Percentiles rank a stretch among this genome's conserved stretches.
phyloP scores from a whole-genome alignment of 805 yeast species.

The Sugiyamaella lignohabitans region DNA sequence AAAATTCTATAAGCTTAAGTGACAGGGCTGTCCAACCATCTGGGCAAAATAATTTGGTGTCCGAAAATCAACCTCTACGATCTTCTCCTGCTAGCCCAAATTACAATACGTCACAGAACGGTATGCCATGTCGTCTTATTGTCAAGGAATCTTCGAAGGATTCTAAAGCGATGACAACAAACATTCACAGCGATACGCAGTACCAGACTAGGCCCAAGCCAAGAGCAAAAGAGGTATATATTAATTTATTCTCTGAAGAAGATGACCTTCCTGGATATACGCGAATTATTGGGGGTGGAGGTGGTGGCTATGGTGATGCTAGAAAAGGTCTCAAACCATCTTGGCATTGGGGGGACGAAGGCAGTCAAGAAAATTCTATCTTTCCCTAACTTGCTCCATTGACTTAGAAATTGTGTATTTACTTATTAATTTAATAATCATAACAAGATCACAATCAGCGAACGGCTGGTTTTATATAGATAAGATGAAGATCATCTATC shows the following conservation, averaged over 20 bases:
- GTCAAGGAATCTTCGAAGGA: conserved; percentile 17
- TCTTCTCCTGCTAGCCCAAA: conserved; percentile 12
- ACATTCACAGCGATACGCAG: too few species aligned
- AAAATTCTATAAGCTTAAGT: background rate
- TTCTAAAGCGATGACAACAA: conserved; percentile 18
- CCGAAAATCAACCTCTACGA: background rate
- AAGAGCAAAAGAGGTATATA: background rate
- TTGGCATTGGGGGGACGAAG: conserved; percentile 5
- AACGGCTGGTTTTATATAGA: too few species aligned
- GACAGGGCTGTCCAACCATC: conserved; percentile 2
- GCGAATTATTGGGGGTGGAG: conserved; percentile 16
- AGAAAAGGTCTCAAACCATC: conserved; percentile 9
- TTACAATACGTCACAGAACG: conserved; percentile 14
- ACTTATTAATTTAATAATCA: too few species aligned
- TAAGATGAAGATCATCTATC: too few species aligned
- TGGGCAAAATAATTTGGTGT: background rate
- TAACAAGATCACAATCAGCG: too few species aligned
- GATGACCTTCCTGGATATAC: conserved; percentile 5
- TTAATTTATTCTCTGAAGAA: conserved; percentile 11
- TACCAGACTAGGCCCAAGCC: conserved; percentile 5
- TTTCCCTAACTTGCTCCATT: too few species aligned
- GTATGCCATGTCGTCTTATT: conserved; percentile 16
- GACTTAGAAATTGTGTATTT: too few species aligned
- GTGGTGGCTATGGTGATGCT: conserved; percentile 8
- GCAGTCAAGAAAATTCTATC: conserved; percentile 3